A percentile compares a stretch with the other conserved stretches of the same genome.
phyloP scores from a whole-genome alignment of 2,329 filamentous ascomycete species.

The Elsinoe fawcettii region DNA sequence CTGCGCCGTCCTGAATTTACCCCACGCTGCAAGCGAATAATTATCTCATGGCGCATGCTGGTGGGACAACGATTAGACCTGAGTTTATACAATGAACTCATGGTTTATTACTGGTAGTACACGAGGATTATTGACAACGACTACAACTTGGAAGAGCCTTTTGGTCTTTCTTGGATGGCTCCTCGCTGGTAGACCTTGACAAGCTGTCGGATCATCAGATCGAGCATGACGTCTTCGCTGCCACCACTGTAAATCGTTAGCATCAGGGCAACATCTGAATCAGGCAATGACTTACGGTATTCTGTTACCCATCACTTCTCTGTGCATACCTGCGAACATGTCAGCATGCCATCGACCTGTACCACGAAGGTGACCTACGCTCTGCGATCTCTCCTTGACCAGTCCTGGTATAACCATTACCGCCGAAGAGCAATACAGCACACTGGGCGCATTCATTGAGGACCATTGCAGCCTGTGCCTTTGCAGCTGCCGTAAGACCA shows the following conservation, averaged over 20 bases:
- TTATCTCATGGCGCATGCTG: background rate
- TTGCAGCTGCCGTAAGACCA: slow-evolving; percentile 62
- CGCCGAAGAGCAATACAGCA: slow-evolving; percentile 64
- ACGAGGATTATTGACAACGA: background rate
- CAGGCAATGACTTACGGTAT: slow-evolving; percentile 23
- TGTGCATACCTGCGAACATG: slow-evolving; percentile 45
- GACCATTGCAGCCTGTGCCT: slow-evolving; percentile 65
- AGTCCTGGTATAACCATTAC: slow-evolving; percentile 61
- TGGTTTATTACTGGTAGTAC: background rate
- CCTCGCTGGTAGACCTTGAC: slow-evolving; percentile 60
- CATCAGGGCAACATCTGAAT: background rate
- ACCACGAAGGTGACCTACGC: slow-evolving; percentile 42
- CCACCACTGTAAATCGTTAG: slow-evolving; percentile 43
- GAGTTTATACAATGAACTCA: background rate
- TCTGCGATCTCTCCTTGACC: slow-evolving; percentile 66
- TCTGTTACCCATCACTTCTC: slow-evolving; percentile 51
- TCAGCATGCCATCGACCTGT: background rate
- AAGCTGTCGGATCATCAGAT: slow-evolving; percentile 60
- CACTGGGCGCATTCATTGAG: slow-evolving; percentile 63
- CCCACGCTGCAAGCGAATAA: background rate
- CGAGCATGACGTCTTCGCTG: slow-evolving; percentile 64
- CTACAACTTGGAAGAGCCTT: slow-evolving; percentile 39
- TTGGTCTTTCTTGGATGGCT: slow-evolving; percentile 41
- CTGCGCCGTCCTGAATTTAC: background rate
- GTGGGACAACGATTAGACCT: background rate